A percentile compares a stretch with the other conserved stretches of the same genome.
Evolutionary conservation across 768 basidiomycete species (phyloP).

Genomic region (Pilatotrama ljubarskyi): DNA sequence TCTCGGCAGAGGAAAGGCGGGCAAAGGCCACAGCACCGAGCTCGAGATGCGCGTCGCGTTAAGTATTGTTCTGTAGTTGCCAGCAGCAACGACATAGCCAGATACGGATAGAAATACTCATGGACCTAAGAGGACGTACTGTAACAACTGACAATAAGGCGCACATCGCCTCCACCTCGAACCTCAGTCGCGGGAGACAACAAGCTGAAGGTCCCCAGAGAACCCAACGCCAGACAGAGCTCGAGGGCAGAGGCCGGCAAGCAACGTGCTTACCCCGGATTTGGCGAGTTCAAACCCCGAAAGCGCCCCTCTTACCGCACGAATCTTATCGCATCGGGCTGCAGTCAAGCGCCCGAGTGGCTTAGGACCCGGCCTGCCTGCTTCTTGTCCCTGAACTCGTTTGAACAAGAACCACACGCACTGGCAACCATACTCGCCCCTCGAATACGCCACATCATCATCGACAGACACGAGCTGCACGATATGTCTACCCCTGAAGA

Average conservation of each 20-base stretch:
- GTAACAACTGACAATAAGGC: too few species aligned
- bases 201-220: neutral
- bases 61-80: neutral
- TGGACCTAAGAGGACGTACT: too few species aligned
- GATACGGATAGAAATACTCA: neutral
- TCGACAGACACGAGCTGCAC: neutral
- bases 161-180: too few species aligned
- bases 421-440: conserved; percentile 4
- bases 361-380: conserved; percentile 14
- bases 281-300: conserved; percentile 4
- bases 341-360: conserved; percentile 13
- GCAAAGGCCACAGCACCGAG: neutral
- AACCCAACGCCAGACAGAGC: neutral
- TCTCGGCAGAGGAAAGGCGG: neutral
- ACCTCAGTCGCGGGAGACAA: too few species aligned
- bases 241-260: conserved; percentile 2
- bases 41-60: too few species aligned
- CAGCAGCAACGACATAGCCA: neutral
- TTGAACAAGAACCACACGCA: conserved; percentile 23
- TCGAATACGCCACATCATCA: conserved; percentile 2
- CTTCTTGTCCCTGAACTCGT: conserved; percentile 22
- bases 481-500: conserved; percentile 9
- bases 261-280: conserved; percentile 3
- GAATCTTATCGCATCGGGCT: conserved; percentile 14
- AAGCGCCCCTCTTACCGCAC: neutral